Conservation (phyloP, 2,329 filamentous ascomycete species). For the Arthroderma sp. region DNA sequence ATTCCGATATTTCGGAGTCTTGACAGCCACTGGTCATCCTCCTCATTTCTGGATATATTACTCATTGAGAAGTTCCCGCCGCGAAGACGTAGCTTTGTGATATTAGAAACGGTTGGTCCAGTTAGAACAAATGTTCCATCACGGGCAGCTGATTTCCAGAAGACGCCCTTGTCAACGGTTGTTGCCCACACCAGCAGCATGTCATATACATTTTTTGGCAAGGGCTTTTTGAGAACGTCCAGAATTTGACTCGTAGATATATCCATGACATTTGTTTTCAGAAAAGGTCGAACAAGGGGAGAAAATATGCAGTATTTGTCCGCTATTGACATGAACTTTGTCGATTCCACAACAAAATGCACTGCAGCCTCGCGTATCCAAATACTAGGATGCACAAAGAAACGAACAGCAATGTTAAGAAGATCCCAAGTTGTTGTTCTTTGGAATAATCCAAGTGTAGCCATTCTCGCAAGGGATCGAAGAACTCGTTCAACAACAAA, state of each 20-base stretch:
- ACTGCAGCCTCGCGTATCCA: conserved; percentile 89
- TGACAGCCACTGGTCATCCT: conserved; percentile 87
- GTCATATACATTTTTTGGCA: conserved; percentile 70
- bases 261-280: conserved; percentile 58
- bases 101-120: conserved; percentile 43
- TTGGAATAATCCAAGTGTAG: conserved; percentile 74
- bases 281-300: conserved; percentile 66
- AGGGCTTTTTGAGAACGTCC: conserved; percentile 67
- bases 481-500: conserved; percentile 86
- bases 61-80: conserved; percentile 34
- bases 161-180: conserved; percentile 66
- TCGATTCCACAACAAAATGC: conserved; percentile 66
- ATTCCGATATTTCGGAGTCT: conserved; percentile 76
- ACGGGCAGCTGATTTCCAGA: conserved; percentile 69
- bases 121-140: conserved; percentile 57
- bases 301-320: conserved; percentile 73
- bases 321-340: conserved; percentile 61
- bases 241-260: conserved; percentile 63
- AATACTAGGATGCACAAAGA: conserved; percentile 83
- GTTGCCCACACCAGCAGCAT: conserved; percentile 74
- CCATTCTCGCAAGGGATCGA: conserved; percentile 76
- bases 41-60: conserved; percentile 63
- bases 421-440: conserved; percentile 76
- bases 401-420: conserved; percentile 67
- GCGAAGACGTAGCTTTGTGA: conserved; percentile 42